Percentiles rank a stretch among this genome's conserved stretches.
Conservation (phyloP, 129 eudicot genomes). For the Escallonia rubra region DNA sequence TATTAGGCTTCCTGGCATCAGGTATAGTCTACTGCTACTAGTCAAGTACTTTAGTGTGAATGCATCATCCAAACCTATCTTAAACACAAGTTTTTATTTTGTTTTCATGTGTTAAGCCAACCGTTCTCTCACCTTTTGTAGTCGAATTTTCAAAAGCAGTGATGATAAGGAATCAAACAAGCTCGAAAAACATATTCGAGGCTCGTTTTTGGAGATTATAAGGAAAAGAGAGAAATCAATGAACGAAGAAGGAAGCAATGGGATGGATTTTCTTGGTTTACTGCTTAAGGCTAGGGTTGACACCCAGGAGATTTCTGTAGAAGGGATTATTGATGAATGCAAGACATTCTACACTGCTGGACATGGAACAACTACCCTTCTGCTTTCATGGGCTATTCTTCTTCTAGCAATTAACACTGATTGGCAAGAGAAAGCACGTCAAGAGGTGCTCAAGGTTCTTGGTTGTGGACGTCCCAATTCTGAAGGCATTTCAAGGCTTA, state of each 20-base stretch:
- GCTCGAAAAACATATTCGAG: background rate
- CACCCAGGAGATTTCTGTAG: background rate
- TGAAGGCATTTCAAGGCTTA: background rate
- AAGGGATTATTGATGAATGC: background rate
- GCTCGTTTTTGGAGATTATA: background rate
- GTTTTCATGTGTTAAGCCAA: too few relatives aligned
- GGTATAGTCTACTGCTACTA: background rate
- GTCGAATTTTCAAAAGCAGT: background rate
- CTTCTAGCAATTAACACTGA: conserved; percentile 9
- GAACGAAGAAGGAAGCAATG: background rate
- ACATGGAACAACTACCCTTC: background rate
- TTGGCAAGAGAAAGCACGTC: conserved; percentile 4
- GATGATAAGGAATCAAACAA: conserved; percentile 1
- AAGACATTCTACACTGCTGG: background rate
- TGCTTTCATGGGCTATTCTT: background rate
- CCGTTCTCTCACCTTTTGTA: background rate
- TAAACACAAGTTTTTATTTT: background rate
- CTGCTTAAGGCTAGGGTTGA: background rate
- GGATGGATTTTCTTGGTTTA: background rate
- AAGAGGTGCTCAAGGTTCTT: background rate
- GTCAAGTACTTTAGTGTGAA: too few relatives aligned
- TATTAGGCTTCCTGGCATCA: background rate
- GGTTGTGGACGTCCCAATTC: background rate
- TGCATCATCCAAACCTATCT: too few relatives aligned
- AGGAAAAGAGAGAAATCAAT: conserved; percentile 4